These are phyloP conservation scores for Nowakowskiella sp. DNA, from an alignment of 192 early-diverging fungal species.

Conservation along the genomic window DNA sequence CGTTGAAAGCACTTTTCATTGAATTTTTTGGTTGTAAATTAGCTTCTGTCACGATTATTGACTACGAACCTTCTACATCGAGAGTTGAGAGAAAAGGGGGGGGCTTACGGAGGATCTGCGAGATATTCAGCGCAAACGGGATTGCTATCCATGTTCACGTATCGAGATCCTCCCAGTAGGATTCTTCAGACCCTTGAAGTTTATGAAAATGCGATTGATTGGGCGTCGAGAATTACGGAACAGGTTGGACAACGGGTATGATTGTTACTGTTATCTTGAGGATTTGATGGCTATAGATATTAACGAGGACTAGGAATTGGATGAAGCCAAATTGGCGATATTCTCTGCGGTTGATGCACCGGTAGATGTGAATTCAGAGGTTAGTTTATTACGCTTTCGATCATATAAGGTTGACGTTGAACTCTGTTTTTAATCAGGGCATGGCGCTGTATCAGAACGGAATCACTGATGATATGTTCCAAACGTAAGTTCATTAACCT, in stretches of 20 bases:
- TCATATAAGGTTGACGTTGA: not conserved
- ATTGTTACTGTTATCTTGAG: constrained; percentile 36
- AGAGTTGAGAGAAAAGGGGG: constrained; percentile 94
- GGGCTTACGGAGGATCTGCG: constrained; percentile 92
- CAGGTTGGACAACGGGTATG: constrained; percentile 21
- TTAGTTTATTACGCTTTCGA: not conserved
- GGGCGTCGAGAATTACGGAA: constrained; percentile 45
- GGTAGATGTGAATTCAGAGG: constrained; percentile 69
- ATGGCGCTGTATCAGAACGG: constrained; percentile 69
- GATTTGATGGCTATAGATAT: not conserved
- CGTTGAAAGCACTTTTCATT: constrained; percentile 3
- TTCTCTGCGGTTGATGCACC: constrained; percentile 83
- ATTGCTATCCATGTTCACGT: constrained; percentile 81
- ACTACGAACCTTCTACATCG: constrained; percentile 85
- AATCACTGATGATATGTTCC: constrained; percentile 77
- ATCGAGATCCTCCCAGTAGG: constrained; percentile 73
- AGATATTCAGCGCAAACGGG: constrained; percentile 64
- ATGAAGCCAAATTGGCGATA: constrained; percentile 84
- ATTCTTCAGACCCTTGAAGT: constrained; percentile 64
- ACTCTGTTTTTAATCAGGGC: constrained; percentile 29
- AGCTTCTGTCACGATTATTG: constrained; percentile 70
- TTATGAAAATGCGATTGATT: constrained; percentile 55
- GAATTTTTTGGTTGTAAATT: not conserved
- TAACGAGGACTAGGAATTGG: constrained; percentile 58
- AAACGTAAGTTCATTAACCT: constrained; percentile 41